phyloP scores from a whole-genome alignment of 164 flowering plant species.

The Stephania japonica region DNA sequence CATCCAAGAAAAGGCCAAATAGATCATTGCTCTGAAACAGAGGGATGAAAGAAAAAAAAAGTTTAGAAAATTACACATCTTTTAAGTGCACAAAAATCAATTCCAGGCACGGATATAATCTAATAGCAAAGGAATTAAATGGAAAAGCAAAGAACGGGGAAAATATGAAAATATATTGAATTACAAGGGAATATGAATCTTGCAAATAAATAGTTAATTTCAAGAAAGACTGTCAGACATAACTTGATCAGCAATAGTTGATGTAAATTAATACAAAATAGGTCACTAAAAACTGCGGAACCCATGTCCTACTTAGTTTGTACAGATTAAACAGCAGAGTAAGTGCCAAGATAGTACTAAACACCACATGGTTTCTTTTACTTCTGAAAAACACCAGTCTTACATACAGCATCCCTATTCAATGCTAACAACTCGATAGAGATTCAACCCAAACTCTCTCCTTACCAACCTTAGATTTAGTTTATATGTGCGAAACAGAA shows the following conservation, averaged over 20 bases:
- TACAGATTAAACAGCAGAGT: background rate
- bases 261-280: too few relatives aligned
- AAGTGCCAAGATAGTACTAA: background rate
- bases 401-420: too few relatives aligned
- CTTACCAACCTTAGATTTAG: background rate
- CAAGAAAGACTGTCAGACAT: background rate
- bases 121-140: constrained; percentile 11
- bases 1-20: constrained; percentile 83
- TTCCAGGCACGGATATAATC: background rate
- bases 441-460: too few relatives aligned
- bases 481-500: background rate
- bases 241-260: too few relatives aligned
- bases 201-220: background rate
- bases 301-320: background rate
- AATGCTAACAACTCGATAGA: too few relatives aligned
- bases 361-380: too few relatives aligned
- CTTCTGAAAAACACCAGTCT: too few relatives aligned
- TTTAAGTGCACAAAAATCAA: background rate
- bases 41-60: constrained; percentile 25
- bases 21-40: constrained; percentile 73
- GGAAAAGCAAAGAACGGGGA: background rate
- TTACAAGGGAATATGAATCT: background rate
- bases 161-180: background rate
- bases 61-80: background rate
- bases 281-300: background rate